Evolutionary conservation across 2,329 filamentous ascomycete species (phyloP), one percentile per base, ranked within the genome.

Genomic region (Beauveria scarabaeidicola): DNA sequence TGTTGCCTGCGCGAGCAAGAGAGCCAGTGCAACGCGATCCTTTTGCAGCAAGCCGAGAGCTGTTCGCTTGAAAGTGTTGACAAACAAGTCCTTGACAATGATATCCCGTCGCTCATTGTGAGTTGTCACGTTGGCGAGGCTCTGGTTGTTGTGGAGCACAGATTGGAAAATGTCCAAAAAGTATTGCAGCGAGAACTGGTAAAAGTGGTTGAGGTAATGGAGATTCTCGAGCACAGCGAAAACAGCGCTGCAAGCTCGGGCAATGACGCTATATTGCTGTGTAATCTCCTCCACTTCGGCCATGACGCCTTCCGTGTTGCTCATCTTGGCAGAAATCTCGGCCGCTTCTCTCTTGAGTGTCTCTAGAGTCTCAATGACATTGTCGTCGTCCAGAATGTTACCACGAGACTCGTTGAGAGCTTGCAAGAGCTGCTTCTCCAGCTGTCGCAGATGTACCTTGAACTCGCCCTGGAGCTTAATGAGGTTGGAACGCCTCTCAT

Each of bases 401-500:
- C 94, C 94, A 54, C 91, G 90, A 59, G 93, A 97, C 74, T 97
- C 93, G 69, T 99, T 99, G 69, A 99, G 86, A 27, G 95, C 93
- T 72, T 97, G 91, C 52, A 99, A 78, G 55, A 99, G 81, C 60
- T 90, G 87, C 76, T 96, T 97, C 79, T 99, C 95, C 29, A 99
- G 83, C 73, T 96, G 90, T 63, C 94, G 88, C 47, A 99, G 84
- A 74, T 97, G 93, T n/a, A 97, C 87, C 77, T 95, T 97, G 82
- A 99, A 99, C 75, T 99, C 95, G 69, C 94, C 94, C 77, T 99
- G 94, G 68, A 97, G 84, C 77, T 99, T 99, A 81, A 97, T 96
- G 65, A 99, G 86, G 72, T 99, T 97, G 40, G 92, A 96, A 60
- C 94, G 86, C 64, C 94, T 85, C 78, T 97, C 92, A 70, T 99